Conservation (phyloP, 768 basidiomycete species). For the Naganishia kalamii region DNA sequence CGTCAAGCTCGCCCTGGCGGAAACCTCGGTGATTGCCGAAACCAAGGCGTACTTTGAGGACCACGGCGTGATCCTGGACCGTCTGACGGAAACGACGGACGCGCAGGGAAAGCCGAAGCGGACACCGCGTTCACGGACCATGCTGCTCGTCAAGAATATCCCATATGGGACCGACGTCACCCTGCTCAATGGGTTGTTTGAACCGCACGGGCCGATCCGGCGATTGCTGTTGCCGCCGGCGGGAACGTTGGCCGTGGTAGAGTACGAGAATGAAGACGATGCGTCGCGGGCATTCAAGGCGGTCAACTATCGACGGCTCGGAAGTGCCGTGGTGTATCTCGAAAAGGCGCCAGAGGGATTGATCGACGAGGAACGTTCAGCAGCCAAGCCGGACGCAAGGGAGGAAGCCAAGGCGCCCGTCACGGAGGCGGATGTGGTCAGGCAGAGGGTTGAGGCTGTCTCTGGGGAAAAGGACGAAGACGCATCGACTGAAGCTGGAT, state of each 20-base stretch:
- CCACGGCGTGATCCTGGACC: conserved; percentile 25
- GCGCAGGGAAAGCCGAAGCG: conserved; percentile 33
- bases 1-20: conserved; percentile 90
- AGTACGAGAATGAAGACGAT: conserved; percentile 66
- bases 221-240: conserved; percentile 80
- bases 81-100: conserved; percentile 22
- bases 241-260: conserved; percentile 87
- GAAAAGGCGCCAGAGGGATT: conserved; percentile 85
- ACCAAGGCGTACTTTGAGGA: conserved; percentile 80
- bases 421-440: conserved; percentile 49
- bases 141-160: conserved; percentile 90
- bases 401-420: conserved; percentile 36
- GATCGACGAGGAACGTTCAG: conserved; percentile 28
- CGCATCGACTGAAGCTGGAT: conserved; percentile 51
- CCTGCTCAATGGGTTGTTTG: conserved; percentile 73
- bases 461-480: conserved; percentile 34
- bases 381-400: neutral
- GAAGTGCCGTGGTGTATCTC: conserved; percentile 82
- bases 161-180: conserved; percentile 76
- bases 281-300: conserved; percentile 70
- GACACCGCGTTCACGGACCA: conserved; percentile 60
- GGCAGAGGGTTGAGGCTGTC: conserved; percentile 46
- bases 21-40: conserved; percentile 91
- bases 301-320: conserved; percentile 78
- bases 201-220: conserved; percentile 62